These are phyloP conservation scores for Globomyces pollinis-pini DNA, from an alignment of 192 early-diverging fungal species.

Conservation along the genomic window DNA sequence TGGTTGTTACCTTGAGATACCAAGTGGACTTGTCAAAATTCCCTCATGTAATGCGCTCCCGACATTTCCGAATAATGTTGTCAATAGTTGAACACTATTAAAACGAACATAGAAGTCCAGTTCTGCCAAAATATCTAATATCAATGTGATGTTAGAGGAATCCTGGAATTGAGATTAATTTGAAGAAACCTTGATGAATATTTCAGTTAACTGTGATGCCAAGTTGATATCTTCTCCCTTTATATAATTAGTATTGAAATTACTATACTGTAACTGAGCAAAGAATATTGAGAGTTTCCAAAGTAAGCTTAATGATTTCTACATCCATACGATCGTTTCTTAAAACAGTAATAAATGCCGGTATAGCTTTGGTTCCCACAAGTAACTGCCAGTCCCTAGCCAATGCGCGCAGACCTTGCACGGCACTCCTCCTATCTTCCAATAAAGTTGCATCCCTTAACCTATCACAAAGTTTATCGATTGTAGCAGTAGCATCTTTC, in stretches of 20 bases:
- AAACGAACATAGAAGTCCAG: constrained; percentile 94
- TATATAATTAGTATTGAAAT: no score
- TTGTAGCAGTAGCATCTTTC: constrained; percentile 39
- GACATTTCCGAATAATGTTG: constrained; percentile 59
- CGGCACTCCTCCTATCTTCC: constrained; percentile 85
- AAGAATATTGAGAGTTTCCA: constrained; percentile 82
- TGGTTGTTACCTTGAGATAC: constrained; percentile 36
- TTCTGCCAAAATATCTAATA: constrained; percentile 85
- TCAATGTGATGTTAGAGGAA: constrained; percentile 60
- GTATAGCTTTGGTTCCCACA: constrained; percentile 73
- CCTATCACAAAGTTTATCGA: constrained; percentile 77
- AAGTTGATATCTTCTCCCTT: constrained; percentile 33
- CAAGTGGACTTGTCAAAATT: constrained; percentile 71
- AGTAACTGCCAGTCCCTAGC: constrained; percentile 77
- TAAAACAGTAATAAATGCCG: constrained; percentile 65
- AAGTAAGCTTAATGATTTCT: constrained; percentile 73
- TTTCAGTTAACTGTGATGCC: constrained; percentile 34
- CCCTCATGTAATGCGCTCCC: constrained; percentile 66
- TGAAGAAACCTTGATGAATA: constrained; percentile 32
- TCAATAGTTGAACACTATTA: constrained; percentile 78
- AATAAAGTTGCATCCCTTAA: constrained; percentile 73
- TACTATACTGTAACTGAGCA: no score
- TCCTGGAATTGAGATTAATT: constrained; percentile 17
- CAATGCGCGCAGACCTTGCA: constrained; percentile 77
- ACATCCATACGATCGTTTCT: constrained; percentile 76